Evolutionary conservation across 2,329 filamentous ascomycete species (phyloP).

Genomic region (Beauveria sp.): DNA sequence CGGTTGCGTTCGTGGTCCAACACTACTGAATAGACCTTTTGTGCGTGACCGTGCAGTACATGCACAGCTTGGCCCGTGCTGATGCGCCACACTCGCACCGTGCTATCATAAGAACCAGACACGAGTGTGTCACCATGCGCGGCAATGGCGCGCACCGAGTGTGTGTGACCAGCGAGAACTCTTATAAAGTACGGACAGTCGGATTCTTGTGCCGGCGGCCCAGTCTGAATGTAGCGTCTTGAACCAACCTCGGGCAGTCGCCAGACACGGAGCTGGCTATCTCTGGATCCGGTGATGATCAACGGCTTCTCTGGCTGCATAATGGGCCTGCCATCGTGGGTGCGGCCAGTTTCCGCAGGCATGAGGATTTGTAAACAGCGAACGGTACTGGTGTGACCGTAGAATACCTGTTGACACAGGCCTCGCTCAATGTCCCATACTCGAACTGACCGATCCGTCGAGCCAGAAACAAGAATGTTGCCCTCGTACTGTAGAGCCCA

Average conservation of each 20-base stretch:
- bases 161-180: slow-evolving; percentile 74
- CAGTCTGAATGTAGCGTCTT: slow-evolving; percentile 69
- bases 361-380: slow-evolving; percentile 91
- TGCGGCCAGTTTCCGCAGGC: slow-evolving; percentile 69
- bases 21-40: slow-evolving; percentile 97
- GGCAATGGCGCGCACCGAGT: slow-evolving; percentile 93
- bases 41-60: slow-evolving; percentile 74
- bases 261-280: slow-evolving; percentile 92
- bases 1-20: slow-evolving; percentile 85
- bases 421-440: slow-evolving; percentile 97
- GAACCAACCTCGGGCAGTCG: slow-evolving; percentile 77
- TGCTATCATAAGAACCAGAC: slow-evolving; percentile 93
- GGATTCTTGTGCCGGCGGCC: slow-evolving; percentile 61
- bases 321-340: slow-evolving; percentile 62
- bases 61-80: slow-evolving; percentile 87
- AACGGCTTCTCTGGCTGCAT: slow-evolving; percentile 92
- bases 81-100: slow-evolving; percentile 93
- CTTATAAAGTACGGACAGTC: slow-evolving; percentile 95
- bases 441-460: slow-evolving; percentile 94
- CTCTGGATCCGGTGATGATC: slow-evolving; percentile 94
- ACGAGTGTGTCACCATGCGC: slow-evolving; percentile 94
- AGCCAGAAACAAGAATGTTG: slow-evolving; percentile 90
- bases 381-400: slow-evolving; percentile 95
- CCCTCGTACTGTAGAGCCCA: slow-evolving; percentile 97
- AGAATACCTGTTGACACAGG: slow-evolving; percentile 88